A percentile compares a stretch with the other conserved stretches of the same genome.
phyloP scores from a whole-genome alignment of 768 basidiomycete species.

The Phaffia australis region DNA sequence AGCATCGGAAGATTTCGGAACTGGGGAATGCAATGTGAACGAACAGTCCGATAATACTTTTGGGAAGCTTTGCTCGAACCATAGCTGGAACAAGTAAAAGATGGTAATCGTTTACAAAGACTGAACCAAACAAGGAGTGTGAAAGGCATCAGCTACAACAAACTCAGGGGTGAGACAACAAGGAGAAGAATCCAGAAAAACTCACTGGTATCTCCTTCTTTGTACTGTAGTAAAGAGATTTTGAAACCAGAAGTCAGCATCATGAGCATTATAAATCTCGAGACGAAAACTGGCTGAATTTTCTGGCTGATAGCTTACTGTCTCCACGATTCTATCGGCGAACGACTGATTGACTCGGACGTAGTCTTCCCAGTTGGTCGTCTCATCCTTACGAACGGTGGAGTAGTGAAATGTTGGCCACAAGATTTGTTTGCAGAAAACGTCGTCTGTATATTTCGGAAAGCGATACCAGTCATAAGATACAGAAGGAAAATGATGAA shows the following conservation, averaged over 20 bases:
- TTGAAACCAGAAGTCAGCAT: too few relatives aligned
- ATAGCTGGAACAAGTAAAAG: slow-evolving; percentile 27
- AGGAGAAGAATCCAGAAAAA: neutral
- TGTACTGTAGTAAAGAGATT: slow-evolving; percentile 6
- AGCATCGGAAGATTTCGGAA: slow-evolving; percentile 25
- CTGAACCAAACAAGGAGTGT: slow-evolving; percentile 32
- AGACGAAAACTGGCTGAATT: neutral
- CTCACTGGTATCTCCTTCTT: slow-evolving; percentile 19
- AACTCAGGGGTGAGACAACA: neutral
- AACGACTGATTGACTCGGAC: slow-evolving; percentile 26
- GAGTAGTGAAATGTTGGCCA: slow-evolving; percentile 84
- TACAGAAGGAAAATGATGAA: neutral
- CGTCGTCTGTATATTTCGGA: slow-evolving; percentile 13
- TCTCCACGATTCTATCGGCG: slow-evolving; percentile 22
- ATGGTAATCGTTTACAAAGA: slow-evolving; percentile 26
- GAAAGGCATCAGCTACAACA: neutral
- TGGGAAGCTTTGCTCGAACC: slow-evolving; percentile 41
- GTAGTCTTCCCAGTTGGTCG: slow-evolving; percentile 41
- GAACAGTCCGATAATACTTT: slow-evolving; percentile 26
- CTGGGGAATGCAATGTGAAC: slow-evolving; percentile 24
- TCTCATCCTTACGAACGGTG: slow-evolving; percentile 55
- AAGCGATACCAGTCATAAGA: neutral
- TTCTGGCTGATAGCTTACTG: slow-evolving; percentile 5
- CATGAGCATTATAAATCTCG: too few relatives aligned
- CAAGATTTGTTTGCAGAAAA: slow-evolving; percentile 46